Base-by-base conservation (phyloP, 139 green algal species). In the Chlorella sp. region DNA sequence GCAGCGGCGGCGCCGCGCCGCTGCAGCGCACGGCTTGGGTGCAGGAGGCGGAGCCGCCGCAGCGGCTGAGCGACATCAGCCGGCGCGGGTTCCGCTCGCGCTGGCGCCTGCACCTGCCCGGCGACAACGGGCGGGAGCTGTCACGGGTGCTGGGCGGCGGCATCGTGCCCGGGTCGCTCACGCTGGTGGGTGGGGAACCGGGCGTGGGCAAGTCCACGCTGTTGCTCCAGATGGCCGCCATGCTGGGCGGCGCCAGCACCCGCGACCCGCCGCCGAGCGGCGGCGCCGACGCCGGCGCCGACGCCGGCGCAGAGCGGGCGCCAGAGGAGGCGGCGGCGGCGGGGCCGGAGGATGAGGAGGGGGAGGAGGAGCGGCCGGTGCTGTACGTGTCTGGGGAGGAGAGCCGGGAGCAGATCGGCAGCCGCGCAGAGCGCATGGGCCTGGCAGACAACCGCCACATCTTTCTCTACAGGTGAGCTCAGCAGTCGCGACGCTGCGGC, bases 181-280 rank as follows among this genome's bases (percentile, higher is more conserved):
- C 95, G 43, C 85, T 99, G 1, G 84, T 99, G 11, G 95, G 93
- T 0, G 96, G 96, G 0, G 96, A 98, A 42, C 96, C 96, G 25
- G 96, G 96, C 2, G 91, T 98, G n/a, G 95, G 95, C 75, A 98
- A 99, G 78, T 93, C 81, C 65, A 99, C 96, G 9, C 84, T 99
- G 43, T 86, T 98, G 71, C 87, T 99, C 56, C 71, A 75, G 46
- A 74, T 75, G 72, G 53, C 70, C 15, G 35, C 46, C 41, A 40
- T 74, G 53, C 65, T 75, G 27, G 63, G 65, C 23, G 41, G 53
- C 2, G 68, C 76, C 45, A 38, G 12, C 33, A 36, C 61, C 40
- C n/a, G n/a, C n/a, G n/a, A n/a, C n/a, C n/a, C n/a, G n/a, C n/a
- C n/a, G n/a, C n/a, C n/a, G n/a, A 41, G 46, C 69, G 41, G 25